Conservation (phyloP, 148 eudicot species). For the Simmondsia chinensis region DNA sequence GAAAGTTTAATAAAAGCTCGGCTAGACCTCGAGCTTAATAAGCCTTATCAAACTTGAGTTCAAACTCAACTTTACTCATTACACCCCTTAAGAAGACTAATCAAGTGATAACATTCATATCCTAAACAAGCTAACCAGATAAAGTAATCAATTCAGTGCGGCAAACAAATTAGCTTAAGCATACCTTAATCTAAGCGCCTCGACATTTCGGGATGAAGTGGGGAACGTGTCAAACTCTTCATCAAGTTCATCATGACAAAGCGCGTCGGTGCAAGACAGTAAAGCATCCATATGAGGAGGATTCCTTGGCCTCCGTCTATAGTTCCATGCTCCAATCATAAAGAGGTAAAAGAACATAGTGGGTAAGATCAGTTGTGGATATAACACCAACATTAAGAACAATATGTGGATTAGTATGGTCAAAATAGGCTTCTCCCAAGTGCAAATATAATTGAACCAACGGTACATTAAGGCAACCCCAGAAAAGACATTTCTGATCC, state of each 20-base stretch:
- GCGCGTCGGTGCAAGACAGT: constrained; percentile 13
- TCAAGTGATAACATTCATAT: too few relatives aligned
- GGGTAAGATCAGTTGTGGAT: constrained; percentile 14
- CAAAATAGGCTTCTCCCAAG: constrained; percentile 21
- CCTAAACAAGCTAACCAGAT: too few relatives aligned
- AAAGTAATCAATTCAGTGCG: too few relatives aligned
- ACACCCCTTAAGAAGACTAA: too few relatives aligned
- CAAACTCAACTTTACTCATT: too few relatives aligned
- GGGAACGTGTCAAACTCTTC: constrained; percentile 36
- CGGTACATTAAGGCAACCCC: background rate
- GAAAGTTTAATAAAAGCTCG: too few relatives aligned
- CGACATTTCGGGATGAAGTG: constrained; percentile 13
- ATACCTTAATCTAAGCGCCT: constrained; percentile 12
- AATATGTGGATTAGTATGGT: constrained; percentile 10
- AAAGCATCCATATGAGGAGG: constrained; percentile 32
- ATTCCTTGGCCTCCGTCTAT: constrained; percentile 15
- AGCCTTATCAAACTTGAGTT: too few relatives aligned
- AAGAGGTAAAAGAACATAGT: constrained; percentile 12
- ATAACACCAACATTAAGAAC: constrained; percentile 8
- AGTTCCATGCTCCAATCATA: constrained; percentile 20
- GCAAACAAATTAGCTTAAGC: too few relatives aligned
- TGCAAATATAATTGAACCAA: constrained; percentile 3
- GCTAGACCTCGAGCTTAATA: too few relatives aligned
- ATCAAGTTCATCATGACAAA: constrained; percentile 16
- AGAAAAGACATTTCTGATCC: constrained; percentile 10